Evolutionary conservation across 352 stramenopile genomes (phyloP).

Genomic region (Phytophthora lateralis): DNA sequence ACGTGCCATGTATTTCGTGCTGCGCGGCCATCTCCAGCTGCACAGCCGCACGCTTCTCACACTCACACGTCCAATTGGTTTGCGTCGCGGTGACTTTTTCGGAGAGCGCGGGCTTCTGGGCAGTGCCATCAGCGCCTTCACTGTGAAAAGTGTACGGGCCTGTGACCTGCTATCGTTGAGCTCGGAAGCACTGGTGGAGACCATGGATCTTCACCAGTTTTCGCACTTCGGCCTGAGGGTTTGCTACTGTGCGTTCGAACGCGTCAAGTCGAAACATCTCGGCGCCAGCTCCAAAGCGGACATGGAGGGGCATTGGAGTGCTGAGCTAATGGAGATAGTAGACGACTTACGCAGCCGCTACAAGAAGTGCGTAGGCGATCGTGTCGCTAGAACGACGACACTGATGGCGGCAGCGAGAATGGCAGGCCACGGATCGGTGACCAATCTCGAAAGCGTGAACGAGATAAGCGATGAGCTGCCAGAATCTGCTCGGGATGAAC

Average conservation of each 20-base stretch:
- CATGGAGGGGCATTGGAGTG: constrained; percentile 36
- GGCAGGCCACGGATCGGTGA: not conserved
- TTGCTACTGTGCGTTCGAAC: constrained; percentile 22
- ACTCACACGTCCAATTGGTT: constrained; percentile 25
- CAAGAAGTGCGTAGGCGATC: not conserved
- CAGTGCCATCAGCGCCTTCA: constrained; percentile 46
- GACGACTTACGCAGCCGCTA: constrained; percentile 11
- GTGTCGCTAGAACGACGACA: not conserved
- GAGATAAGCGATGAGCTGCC: constrained; percentile 4
- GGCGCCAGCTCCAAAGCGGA: constrained; percentile 22
- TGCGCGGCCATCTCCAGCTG: constrained; percentile 55
- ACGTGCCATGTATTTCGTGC: constrained; percentile 72
- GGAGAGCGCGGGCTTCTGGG: constrained; percentile 63
- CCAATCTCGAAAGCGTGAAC: constrained; percentile 3
- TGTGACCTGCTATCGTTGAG: constrained; percentile 42
- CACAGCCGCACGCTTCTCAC: constrained; percentile 32
- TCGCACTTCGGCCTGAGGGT: constrained; percentile 29
- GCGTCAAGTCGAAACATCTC: constrained; percentile 17
- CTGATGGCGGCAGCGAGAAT: not conserved
- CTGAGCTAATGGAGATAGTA: constrained; percentile 26
- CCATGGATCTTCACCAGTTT: constrained; percentile 35
- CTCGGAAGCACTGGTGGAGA: constrained; percentile 47
- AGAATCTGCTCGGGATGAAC: not conserved
- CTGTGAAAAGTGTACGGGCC: constrained; percentile 36
- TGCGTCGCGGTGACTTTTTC: constrained; percentile 57